Evolutionary conservation across 495 filamentous ascomycete genomes (phyloP).

Genomic region (Pseudoneurospora amorphoporcata): DNA sequence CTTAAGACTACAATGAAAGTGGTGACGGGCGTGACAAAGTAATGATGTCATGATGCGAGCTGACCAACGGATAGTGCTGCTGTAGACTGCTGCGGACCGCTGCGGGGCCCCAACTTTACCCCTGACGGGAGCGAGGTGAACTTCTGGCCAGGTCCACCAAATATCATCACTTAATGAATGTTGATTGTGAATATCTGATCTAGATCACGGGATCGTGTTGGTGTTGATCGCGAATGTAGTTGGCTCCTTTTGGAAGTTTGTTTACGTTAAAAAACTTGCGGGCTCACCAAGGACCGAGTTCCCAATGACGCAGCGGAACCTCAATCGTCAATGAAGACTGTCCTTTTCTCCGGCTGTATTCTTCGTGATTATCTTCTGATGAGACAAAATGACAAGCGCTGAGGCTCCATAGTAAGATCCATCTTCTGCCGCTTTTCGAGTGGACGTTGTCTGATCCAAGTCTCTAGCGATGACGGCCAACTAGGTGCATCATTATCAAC

Average conservation of each 20-base stretch:
- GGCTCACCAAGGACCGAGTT: background rate
- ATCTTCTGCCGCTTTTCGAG: background rate
- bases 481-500: background rate
- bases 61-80: background rate
- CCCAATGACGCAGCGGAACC: background rate
- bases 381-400: no score
- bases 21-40: background rate
- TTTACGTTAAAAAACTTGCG: background rate
- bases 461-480: background rate
- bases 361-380: background rate
- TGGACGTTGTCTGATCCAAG: no score
- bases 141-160: background rate
- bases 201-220: background rate
- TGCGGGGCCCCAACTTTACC: background rate
- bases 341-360: background rate
- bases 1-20: background rate
- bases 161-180: background rate
- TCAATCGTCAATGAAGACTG: background rate
- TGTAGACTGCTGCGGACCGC: no score
- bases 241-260: background rate
- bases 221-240: background rate
- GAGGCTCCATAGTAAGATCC: background rate
- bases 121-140: background rate
- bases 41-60: conserved; percentile 9
- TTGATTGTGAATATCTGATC: background rate